These are phyloP conservation scores for Fraxinus anomala DNA, from an alignment of 257 asterid species.

Conservation along the genomic window DNA sequence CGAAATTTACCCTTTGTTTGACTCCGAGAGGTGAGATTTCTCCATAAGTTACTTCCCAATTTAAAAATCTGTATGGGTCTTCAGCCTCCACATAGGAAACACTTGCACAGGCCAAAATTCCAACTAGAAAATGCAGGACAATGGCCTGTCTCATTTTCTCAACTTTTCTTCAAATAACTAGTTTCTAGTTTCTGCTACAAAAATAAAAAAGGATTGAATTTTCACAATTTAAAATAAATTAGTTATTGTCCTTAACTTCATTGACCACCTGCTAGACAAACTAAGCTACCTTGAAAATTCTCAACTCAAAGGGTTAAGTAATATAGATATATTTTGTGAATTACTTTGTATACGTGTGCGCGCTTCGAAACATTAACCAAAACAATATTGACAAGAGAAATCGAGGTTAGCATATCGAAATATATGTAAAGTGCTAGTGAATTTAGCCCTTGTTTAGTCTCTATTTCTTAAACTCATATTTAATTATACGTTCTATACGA, in stretches of 20 bases:
- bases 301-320: too few species aligned
- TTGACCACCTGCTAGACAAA: background rate
- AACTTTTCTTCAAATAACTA: background rate
- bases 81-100: constrained; percentile 46
- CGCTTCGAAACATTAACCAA: background rate
- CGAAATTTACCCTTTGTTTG: constrained; percentile 56
- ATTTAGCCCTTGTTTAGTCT: too few species aligned
- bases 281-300: background rate
- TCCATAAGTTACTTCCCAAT: constrained; percentile 65
- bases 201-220: background rate
- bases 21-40: constrained; percentile 65
- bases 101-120: constrained; percentile 43
- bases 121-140: constrained; percentile 37
- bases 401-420: too few species aligned
- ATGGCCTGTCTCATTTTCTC: constrained; percentile 43
- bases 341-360: background rate
- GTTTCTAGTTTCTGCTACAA: background rate
- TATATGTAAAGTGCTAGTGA: too few species aligned
- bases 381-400: background rate
- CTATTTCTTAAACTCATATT: too few species aligned
- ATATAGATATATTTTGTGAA: background rate
- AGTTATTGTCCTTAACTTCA: background rate
- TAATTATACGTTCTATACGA: too few species aligned
- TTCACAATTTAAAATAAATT: too few species aligned
- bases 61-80: constrained; percentile 52